Conservation (phyloP, 192 early-diverging fungal species). For the Podila horticola region DNA sequence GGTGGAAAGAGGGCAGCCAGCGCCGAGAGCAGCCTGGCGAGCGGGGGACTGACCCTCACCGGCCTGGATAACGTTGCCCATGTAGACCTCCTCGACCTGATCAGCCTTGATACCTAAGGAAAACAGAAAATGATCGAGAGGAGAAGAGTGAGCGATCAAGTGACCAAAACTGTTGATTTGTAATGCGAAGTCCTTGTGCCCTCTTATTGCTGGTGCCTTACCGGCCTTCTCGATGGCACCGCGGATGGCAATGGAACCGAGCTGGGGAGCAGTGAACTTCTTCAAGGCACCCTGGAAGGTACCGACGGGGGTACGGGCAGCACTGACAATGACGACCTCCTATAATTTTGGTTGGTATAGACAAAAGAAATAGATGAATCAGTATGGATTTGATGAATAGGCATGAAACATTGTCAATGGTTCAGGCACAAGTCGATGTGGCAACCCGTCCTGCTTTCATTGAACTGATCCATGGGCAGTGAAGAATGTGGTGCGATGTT, state of each 20-base stretch:
- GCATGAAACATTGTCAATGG: too few species aligned
- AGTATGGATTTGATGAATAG: neutral
- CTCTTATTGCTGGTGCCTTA: constrained; percentile 16
- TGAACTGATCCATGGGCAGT: neutral
- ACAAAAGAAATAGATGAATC: neutral
- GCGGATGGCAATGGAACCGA: constrained; percentile 87
- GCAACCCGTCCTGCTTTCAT: too few species aligned
- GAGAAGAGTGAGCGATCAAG: neutral
- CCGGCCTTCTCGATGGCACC: constrained; percentile 87
- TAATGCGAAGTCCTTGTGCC: neutral
- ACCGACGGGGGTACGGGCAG: constrained; percentile 93
- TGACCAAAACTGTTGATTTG: too few species aligned
- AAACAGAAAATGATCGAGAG: constrained; percentile 1
- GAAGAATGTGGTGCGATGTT: neutral
- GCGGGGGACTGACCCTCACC: constrained; percentile 92
- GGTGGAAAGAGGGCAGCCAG: constrained; percentile 82
- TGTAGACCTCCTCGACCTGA: constrained; percentile 93
- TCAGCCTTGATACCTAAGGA: constrained; percentile 72
- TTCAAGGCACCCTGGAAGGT: constrained; percentile 90
- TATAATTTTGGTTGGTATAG: constrained; percentile 13
- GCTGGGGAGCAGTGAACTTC: constrained; percentile 82
- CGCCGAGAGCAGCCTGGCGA: constrained; percentile 88
- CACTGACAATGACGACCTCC: constrained; percentile 71
- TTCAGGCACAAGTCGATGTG: too few species aligned
- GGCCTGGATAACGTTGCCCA: constrained; percentile 95